Evolutionary conservation across 225 moss, liverwort and hornwort genomes (phyloP).

Genomic region (Marchantia paleacea): DNA sequence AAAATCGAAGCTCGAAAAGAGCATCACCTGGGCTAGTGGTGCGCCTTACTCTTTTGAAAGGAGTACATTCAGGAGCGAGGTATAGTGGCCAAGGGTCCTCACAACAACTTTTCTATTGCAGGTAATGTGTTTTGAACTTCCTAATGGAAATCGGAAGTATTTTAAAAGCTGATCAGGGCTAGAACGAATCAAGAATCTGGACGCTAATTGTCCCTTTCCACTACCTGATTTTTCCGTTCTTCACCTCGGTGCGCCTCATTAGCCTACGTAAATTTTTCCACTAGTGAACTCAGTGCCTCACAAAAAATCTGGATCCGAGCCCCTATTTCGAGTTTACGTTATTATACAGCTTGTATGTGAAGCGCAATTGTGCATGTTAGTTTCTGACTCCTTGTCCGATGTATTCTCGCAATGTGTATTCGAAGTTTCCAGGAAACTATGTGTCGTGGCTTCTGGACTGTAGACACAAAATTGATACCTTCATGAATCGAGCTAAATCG

Average conservation of each 20-base stretch:
- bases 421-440: background rate
- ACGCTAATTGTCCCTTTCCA: no score
- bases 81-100: background rate
- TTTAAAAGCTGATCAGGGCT: no score
- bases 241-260: background rate
- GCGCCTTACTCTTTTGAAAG: background rate
- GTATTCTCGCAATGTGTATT: background rate
- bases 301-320: background rate
- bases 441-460: background rate
- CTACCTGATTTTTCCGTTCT: background rate
- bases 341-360: no score
- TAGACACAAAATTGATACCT: background rate
- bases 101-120: background rate
- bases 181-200: no score
- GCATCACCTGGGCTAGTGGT: background rate
- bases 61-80: background rate
- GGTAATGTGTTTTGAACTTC: background rate
- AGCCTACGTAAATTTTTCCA: background rate
- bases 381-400: background rate
- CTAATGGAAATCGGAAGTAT: no score
- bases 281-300: background rate
- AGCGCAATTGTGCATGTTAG: background rate
- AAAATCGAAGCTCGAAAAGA: background rate
- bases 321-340: no score
- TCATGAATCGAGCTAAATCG: background rate